A percentile compares a stretch with the other conserved stretches of the same genome.
phyloP scores from a whole-genome alignment of 1,284 basidiomycete genomes.

The Phenoliferia sp. region DNA sequence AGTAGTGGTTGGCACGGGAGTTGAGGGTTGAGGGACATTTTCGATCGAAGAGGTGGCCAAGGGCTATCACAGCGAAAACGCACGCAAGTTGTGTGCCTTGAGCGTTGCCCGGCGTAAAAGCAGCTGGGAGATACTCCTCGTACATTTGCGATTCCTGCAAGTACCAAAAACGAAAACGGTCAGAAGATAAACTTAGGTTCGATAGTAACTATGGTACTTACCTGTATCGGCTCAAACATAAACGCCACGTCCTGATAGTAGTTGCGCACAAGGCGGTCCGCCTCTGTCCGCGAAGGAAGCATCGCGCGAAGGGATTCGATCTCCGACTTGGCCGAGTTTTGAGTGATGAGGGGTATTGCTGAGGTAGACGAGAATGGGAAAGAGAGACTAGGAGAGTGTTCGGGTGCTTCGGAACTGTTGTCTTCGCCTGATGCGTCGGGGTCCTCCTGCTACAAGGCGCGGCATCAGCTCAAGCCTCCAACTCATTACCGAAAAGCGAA shows the following conservation, averaged over 20 bases:
- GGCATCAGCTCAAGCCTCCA: not conserved
- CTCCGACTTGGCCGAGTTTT: constrained; percentile 8
- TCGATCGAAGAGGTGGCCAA: constrained; percentile 36
- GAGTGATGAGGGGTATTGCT: constrained; percentile 4
- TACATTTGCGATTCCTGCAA: constrained; percentile 16
- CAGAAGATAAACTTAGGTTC: not conserved
- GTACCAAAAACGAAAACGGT: constrained; percentile 1
- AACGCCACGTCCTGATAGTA: constrained; percentile 22
- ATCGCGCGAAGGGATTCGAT: constrained; percentile 11
- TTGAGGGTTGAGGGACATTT: constrained; percentile 26
- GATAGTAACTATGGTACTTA: not conserved
- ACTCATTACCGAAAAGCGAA: not conserved
- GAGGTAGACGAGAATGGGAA: not conserved
- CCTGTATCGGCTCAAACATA: constrained; percentile 22
- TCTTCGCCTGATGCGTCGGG: not conserved
- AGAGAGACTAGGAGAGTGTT: not conserved
- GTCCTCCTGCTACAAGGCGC: not conserved
- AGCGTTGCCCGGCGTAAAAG: constrained; percentile 14
- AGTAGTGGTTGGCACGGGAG: constrained; percentile 21
- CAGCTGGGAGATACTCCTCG: constrained; percentile 21
- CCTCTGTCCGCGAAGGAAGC: constrained; percentile 5
- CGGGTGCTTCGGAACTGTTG: not conserved
- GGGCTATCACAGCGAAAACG: constrained; percentile 35
- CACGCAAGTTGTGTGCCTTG: constrained; percentile 32
- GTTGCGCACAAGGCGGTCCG: constrained; percentile 10